Percentiles rank a stretch among this genome's conserved stretches.
Evolutionary conservation across 352 stramenopile genomes (phyloP).

Genomic region (Phytophthora ramorum): DNA sequence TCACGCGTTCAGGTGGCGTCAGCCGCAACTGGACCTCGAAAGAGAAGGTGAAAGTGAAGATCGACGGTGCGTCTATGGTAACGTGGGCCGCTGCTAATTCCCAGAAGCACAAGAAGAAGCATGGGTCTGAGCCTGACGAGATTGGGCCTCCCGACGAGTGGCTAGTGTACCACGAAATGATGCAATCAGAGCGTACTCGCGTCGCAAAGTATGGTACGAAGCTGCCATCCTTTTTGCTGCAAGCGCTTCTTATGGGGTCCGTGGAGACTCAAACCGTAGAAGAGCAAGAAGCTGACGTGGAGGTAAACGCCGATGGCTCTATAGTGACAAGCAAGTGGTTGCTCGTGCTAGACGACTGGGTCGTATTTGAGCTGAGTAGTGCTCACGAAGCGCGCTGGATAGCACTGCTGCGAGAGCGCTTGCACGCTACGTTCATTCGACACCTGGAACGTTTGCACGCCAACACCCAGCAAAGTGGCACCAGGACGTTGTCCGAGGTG

Average conservation of each 20-base stretch:
- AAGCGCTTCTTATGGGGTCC: slow-evolving; percentile 71
- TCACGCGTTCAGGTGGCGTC: slow-evolving; percentile 37
- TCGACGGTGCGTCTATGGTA: slow-evolving; percentile 67
- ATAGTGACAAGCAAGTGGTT: slow-evolving; percentile 39
- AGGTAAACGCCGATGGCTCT: slow-evolving; percentile 11
- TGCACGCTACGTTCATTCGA: slow-evolving; percentile 68
- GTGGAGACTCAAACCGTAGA: slow-evolving; percentile 46
- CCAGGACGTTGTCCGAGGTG: slow-evolving; percentile 1
- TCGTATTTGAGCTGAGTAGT: slow-evolving; percentile 65
- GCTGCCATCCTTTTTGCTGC: slow-evolving; percentile 61
- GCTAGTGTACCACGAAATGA: slow-evolving; percentile 89
- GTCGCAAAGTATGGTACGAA: slow-evolving; percentile 78
- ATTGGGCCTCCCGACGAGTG: slow-evolving; percentile 52
- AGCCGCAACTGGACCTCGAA: slow-evolving; percentile 80
- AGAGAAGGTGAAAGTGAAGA: slow-evolving; percentile 83
- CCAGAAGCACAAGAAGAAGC: slow-evolving; percentile 36
- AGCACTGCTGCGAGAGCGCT: slow-evolving; percentile 57
- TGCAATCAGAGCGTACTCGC: slow-evolving; percentile 74
- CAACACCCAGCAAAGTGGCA: slow-evolving; percentile 29
- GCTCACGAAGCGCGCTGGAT: slow-evolving; percentile 56
- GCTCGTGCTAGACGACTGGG: slow-evolving; percentile 79
- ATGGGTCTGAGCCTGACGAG: slow-evolving; percentile 30
- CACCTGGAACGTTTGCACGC: slow-evolving; percentile 71
- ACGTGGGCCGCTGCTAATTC: slow-evolving; percentile 31
- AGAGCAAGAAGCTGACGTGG: slow-evolving; percentile 23